Evolutionary conservation across 148 eudicot species (phyloP), one percentile per base, ranked within the genome.

Genomic region (Camellia japonica): DNA sequence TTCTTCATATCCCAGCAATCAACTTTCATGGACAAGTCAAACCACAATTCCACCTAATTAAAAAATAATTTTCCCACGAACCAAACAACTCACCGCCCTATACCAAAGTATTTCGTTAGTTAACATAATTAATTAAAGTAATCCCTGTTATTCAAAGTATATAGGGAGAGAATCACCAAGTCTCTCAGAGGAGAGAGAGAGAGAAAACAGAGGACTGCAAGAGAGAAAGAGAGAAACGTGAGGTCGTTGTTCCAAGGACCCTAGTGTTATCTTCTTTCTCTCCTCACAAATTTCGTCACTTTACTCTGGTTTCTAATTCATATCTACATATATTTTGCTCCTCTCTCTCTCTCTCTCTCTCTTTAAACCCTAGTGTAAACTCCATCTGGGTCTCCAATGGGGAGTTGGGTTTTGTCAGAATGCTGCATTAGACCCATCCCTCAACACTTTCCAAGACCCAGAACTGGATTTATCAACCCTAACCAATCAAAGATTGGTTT

Each of bases 361-460:
- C 60, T 41, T 59, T 3, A 43, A n/a, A 75, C n/a, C 18, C 23
- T 44, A 1, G 43, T 41, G 30, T 16, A 12, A 15, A 23, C 67
- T 43, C 38, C 15, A 5, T 71, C 64, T 62, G 80, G 76, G 73
- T 70, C 77, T 20, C 15, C 49, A 88, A 94, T 94, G 98, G 97
- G 97, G n/a, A 90, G 87, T 80, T 89, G 86, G 88, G 91, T 90
- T 70, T 81, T 94, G 54, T 88, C 95, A 80, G 91, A 91, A 90
- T 93, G 94, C 80, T 97, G 97, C 10, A 49, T 91, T 19, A 89
- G 85, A 71, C 93, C 95, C 55, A 81, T 91, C 38, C 91, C 90
- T 8, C 82, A 74, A 83, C 62, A 82, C 23, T 87, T 85, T 85
- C 78, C 83, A 42, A 82, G 71, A 82, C 91, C 94, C 82, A 90